Evolutionary conservation across 768 basidiomycete species (phyloP).

Genomic region (Boletus reticulatus): DNA sequence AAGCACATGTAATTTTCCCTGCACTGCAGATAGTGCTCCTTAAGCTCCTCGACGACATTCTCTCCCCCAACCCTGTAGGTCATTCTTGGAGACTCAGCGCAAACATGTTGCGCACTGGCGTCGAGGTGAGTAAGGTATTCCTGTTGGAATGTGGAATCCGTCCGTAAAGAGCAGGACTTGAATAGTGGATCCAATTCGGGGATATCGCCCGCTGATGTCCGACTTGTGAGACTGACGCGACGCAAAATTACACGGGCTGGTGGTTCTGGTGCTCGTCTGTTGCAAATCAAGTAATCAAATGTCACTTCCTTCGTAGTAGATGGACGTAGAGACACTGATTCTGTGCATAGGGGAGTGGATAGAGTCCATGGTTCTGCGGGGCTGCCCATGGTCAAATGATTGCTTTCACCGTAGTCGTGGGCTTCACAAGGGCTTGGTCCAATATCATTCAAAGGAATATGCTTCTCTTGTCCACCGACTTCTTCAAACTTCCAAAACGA

Average conservation of each 20-base stretch:
- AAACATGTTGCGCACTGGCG: neutral
- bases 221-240: neutral
- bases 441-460: too few relatives aligned
- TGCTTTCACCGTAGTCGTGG: too few relatives aligned
- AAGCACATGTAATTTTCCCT: neutral
- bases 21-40: neutral
- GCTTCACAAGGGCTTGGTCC: neutral
- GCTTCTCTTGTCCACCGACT: too few relatives aligned
- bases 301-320: neutral
- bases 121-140: slow-evolving; percentile 11
- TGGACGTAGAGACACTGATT: neutral
- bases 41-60: neutral
- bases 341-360: neutral
- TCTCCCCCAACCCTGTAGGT: neutral
- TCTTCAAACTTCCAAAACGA: too few relatives aligned
- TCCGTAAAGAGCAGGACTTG: neutral
- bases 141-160: neutral
- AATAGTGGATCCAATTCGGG: neutral
- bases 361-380: neutral
- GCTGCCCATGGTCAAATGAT: neutral
- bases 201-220: too few relatives aligned
- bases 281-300: neutral
- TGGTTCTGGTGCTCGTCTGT: neutral
- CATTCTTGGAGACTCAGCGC: neutral
- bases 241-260: neutral